Base-by-base conservation (phyloP, 1,139 yeast genomes). In the Kurtzmaniella quercitrusa region DNA sequence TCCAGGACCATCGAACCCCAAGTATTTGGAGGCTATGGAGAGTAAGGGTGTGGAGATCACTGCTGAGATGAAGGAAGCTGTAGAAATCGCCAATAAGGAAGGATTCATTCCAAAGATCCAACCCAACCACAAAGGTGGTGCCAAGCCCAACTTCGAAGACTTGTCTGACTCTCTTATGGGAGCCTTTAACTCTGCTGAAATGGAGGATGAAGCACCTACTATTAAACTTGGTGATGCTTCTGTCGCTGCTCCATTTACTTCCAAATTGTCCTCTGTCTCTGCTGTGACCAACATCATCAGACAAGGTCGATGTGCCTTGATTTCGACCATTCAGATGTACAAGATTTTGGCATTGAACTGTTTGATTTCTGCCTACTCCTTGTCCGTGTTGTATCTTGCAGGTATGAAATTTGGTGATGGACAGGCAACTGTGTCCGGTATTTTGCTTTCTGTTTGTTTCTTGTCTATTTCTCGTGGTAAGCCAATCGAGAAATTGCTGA, bases 361-460 rank as follows among this genome's bases (percentile, higher is more conserved):
- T 78, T 78, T 93, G 72, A 90, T 93, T 69, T 85, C 96, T 51
- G 98, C 99, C 25, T 93, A 93, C 65, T 90, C 98, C 3, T 76
- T 93, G 56, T 87, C 96, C 41, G 97, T 93, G 34, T 80, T 93
- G 59, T 94, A 88, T 63, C 76, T 93, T 58, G 98, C 98, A 14
- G 99, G 99, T 67, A 95, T 94, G 59, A 93, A 94, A 67, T 89
- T 93, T 65, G 97, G 98, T 59, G 99, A 93, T 68, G 94, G 88
- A 19, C 99, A 93, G 71, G 90, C 96, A 17, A 93, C 98, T 31
- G 85, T 86, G 46, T 86, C 96, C 17, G 98, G 98, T 51, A 67
- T 94, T 53, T 76, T 93, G 57, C 75, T 93, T 60, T 85, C 96
- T 47, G 95, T 91, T 50, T 94, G 98, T 73, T 93, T 93, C 81